Conservation (phyloP, 2,329 filamentous ascomycete genomes). For the Fusarium metavorans region DNA sequence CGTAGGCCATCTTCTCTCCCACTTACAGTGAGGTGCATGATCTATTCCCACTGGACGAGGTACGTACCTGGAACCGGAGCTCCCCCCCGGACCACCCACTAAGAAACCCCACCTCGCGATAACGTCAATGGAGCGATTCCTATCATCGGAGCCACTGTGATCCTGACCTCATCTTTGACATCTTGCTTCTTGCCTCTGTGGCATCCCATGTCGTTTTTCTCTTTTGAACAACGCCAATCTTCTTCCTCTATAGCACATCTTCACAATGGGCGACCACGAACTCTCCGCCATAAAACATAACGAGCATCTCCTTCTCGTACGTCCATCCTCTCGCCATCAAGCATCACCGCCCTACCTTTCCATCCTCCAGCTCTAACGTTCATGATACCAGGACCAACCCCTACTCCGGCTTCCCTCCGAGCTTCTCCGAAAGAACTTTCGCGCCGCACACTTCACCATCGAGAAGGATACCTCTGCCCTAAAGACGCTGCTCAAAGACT, state of each 20-base stretch:
- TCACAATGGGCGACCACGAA: constrained; percentile 69
- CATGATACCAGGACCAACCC: constrained; percentile 81
- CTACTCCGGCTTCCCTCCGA: constrained; percentile 94
- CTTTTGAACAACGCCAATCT: background rate
- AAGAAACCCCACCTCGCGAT: constrained; percentile 24
- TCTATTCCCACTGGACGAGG: background rate
- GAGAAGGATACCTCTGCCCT: constrained; percentile 77
- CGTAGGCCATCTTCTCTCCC: background rate
- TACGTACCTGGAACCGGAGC: constrained; percentile 35
- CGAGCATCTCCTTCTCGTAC: constrained; percentile 80
- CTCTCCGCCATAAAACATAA: constrained; percentile 79
- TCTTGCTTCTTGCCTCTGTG: background rate
- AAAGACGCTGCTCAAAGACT: constrained; percentile 71
- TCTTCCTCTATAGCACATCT: background rate
- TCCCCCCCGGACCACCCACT: background rate
- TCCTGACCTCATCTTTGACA: constrained; percentile 5
- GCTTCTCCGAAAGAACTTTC: constrained; percentile 93
- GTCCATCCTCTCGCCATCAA: constrained; percentile 34
- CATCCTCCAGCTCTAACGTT: constrained; percentile 6
- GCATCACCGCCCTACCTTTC: constrained; percentile 8
- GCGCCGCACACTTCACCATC: constrained; percentile 81
- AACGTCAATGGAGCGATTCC: constrained; percentile 36
- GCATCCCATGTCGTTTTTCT: background rate
- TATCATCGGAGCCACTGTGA: constrained; percentile 8
- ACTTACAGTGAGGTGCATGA: background rate